phyloP scores from a whole-genome alignment of 305 asterid genomes.

The Fraxinus xanthoxyloides region DNA sequence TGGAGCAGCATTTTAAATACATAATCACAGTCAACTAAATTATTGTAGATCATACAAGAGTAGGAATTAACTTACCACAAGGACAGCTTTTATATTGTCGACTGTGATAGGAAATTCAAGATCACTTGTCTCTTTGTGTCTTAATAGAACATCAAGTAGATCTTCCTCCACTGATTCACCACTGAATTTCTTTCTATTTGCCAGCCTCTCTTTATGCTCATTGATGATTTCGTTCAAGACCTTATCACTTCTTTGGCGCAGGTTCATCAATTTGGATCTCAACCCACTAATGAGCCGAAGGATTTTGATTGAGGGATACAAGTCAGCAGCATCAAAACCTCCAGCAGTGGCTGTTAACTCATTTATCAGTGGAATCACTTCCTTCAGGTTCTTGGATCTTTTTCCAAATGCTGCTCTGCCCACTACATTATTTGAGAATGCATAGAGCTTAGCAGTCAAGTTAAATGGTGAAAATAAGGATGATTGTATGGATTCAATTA shows the following conservation, averaged over 20 bases:
- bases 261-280: not conserved
- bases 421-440: not conserved
- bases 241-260: constrained; percentile 12
- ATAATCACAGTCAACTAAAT: no score
- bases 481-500: not conserved
- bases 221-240: constrained; percentile 19
- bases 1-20: no score
- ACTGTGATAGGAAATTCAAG: constrained; percentile 7
- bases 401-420: constrained; percentile 26
- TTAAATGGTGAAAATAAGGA: not conserved
- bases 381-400: not conserved
- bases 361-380: no score
- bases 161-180: no score
- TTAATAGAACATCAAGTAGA: constrained; percentile 26
- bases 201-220: constrained; percentile 7
- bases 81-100: constrained; percentile 18
- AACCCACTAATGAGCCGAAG: constrained; percentile 17
- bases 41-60: not conserved
- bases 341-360: no score
- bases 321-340: no score
- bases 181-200: no score
- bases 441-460: not conserved
- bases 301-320: no score
- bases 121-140: not conserved
- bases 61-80: not conserved